These are phyloP conservation scores for Paraphoma chrysanthemicola DNA, from an alignment of 2,329 filamentous ascomycete species.

Conservation along the genomic window DNA sequence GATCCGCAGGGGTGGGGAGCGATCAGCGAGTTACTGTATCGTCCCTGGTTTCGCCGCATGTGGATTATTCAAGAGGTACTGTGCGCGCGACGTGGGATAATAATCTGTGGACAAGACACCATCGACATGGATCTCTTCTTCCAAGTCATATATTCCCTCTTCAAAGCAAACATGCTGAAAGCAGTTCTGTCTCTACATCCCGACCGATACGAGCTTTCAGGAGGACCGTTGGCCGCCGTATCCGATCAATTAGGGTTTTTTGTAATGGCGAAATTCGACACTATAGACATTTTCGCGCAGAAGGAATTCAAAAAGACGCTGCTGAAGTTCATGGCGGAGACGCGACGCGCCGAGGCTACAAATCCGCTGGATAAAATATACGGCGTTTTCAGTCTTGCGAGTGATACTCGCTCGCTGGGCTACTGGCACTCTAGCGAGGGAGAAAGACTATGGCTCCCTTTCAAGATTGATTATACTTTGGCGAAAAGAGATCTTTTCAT, in stretches of 20 bases:
- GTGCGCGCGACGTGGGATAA: conserved; percentile 1
- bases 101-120: conserved; percentile 6
- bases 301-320: conserved; percentile 3
- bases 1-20: conserved; percentile 3
- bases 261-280: conserved; percentile 3
- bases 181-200: conserved; percentile 4
- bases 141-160: conserved; percentile 5
- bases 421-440: not conserved
- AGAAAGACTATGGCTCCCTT: conserved; percentile 3
- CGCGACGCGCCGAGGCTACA: conserved; percentile 9
- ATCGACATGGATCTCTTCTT: conserved; percentile 3
- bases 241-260: conserved; percentile 4
- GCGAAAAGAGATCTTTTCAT: conserved; percentile 5
- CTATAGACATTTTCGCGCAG: not conserved
- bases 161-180: not conserved
- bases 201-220: conserved; percentile 1
- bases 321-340: conserved; percentile 5
- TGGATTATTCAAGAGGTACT: conserved; percentile 13
- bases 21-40: conserved; percentile 6
- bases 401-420: not conserved
- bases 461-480: conserved; percentile 6
- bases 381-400: conserved; percentile 6
- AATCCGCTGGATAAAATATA: conserved; percentile 8
- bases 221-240: not conserved
- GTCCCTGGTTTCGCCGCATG: conserved; percentile 13